Evolutionary conservation across 2,329 filamentous ascomycete genomes (phyloP).

Genomic region (Coniochaeta sp.): DNA sequence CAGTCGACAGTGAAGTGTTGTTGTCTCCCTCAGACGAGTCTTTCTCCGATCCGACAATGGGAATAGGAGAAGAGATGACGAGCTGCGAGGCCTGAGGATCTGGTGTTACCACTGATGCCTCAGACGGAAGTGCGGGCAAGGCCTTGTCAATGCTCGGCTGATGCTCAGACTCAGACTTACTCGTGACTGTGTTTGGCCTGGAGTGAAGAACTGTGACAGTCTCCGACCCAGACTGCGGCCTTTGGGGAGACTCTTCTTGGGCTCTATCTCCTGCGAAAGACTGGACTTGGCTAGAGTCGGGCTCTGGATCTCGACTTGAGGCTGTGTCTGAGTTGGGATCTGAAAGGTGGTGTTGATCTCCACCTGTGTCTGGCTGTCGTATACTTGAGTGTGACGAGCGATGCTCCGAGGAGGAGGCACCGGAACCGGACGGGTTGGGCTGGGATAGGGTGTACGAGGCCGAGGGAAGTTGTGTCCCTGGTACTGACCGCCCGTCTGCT

Average conservation of each 20-base stretch:
- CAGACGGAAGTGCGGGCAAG: not conserved
- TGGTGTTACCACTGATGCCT: conserved; percentile 1
- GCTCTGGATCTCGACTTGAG: not conserved
- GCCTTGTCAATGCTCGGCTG: not conserved
- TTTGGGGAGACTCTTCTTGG: not conserved
- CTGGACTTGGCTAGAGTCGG: not conserved
- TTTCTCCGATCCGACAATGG: not conserved
- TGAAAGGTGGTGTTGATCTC: not conserved
- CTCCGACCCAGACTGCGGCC: not conserved
- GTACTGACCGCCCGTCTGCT: not conserved
- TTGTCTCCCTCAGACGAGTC: not conserved
- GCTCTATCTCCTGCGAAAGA: not conserved
- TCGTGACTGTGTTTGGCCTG: not conserved
- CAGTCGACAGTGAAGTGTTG: not conserved
- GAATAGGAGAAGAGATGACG: not conserved
- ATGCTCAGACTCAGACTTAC: conserved; percentile 3
- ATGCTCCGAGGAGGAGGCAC: not conserved
- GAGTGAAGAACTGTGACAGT: not conserved
- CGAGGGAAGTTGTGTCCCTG: not conserved
- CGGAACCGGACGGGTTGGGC: not conserved
- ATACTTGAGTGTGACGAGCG: too few relatives aligned
- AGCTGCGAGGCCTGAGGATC: conserved; percentile 4
- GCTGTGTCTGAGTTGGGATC: not conserved
- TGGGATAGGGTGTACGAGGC: not conserved
- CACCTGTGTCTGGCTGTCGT: too few relatives aligned